Evolutionary conservation across 306 rosid species (phyloP).

Genomic region (Ammopiptanthus mongolicus): DNA sequence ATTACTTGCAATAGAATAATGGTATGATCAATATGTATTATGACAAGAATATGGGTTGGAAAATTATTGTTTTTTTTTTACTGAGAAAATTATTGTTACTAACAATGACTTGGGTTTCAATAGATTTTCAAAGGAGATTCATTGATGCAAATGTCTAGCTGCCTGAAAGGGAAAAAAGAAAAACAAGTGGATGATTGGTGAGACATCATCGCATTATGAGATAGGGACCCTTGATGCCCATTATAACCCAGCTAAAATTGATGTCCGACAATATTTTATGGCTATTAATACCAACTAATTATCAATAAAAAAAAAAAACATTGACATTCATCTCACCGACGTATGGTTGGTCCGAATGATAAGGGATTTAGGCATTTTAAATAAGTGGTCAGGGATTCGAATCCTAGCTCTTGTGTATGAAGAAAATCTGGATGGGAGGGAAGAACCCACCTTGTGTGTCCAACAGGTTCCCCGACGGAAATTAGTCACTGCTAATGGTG

Average conservation of each 20-base stretch:
- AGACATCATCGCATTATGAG: constrained; percentile 16
- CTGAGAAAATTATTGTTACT: neutral
- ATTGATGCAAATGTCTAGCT: neutral
- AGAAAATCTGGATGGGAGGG: no score
- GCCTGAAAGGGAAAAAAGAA: neutral
- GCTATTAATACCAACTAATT: neutral
- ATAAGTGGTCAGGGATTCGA: no score
- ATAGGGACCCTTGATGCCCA: neutral
- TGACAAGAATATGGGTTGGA: neutral
- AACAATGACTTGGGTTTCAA: neutral
- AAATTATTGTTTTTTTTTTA: no score
- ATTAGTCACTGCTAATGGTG: no score
- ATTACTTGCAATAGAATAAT: neutral
- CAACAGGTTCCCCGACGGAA: no score
- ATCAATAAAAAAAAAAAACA: neutral
- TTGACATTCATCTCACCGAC: neutral
- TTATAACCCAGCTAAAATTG: neutral
- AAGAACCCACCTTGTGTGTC: no score
- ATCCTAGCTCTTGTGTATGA: no score
- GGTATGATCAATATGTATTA: neutral
- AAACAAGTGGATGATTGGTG: neutral
- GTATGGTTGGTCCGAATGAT: no score
- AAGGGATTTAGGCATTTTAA: no score
- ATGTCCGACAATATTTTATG: neutral
- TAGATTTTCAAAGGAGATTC: neutral